Evolutionary conservation across 768 basidiomycete species (phyloP), one percentile per base, ranked within the genome.

Genomic region (Porpolomopsis calyptriformis): DNA sequence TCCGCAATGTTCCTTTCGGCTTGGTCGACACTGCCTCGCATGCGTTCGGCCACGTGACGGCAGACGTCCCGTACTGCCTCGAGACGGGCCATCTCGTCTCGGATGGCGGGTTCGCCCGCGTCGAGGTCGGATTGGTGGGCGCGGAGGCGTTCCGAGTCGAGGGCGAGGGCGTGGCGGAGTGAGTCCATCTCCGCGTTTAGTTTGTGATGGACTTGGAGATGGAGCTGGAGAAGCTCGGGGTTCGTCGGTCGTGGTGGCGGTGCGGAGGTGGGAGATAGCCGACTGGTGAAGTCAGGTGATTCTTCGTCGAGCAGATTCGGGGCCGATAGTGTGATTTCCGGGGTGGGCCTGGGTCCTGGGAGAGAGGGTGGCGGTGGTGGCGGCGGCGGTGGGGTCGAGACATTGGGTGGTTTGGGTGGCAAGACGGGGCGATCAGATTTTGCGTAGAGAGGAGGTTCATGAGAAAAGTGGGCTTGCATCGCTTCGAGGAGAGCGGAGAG

Each of bases 41-140:
- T 65, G 52, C 87, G 76, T 22, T 70, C 71, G 36, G 82, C 76
- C 33, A 93, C 92, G 45, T 73, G 78, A 53, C 70, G 73, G 64
- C 96, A 98, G 22, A 99, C 93, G 56, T 86, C 86, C 46, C 82
- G 72, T 20, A 99, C 96, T 18, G 93, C 94, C 65, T 88, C 85
- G 31, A 99, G 70, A 12, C 96, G 75, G 2, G 80, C 86, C 87
- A 91, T 94, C 68, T 99, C 96, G 65, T 99, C 96, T 43, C 80
- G 78, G 51, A 99, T 87, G 8, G 94, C 94, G 36, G 94, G 92
- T 61, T 85, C 85, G 3, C 93, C 96, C 48, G 82, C 76, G 39
- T 85, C 75, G 53, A 98, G 78, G 67, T 97, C 91, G 33, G 76
- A 64, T 56, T 89, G 85, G 52, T 92, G 79, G 36, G 84, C 78